Conservation (phyloP, 2,329 filamentous ascomycete species). For the Fusarium robinianum region DNA sequence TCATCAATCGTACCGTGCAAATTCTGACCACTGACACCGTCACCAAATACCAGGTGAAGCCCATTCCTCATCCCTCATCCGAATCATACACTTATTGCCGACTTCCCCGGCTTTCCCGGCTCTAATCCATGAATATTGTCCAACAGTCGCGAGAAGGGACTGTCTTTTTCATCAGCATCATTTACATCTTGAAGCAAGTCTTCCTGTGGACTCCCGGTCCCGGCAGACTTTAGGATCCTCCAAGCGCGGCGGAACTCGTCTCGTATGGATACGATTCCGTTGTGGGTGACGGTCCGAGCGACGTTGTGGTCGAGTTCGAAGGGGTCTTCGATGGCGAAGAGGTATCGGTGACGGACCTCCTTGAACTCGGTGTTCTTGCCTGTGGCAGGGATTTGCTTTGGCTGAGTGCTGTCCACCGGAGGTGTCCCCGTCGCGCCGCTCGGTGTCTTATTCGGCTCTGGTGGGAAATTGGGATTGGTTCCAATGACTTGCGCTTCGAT, state of each 20-base stretch:
- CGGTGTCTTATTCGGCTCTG: too few species aligned
- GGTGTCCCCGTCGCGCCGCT: conserved; percentile 6
- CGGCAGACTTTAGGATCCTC: conserved; percentile 65
- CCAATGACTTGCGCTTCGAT: conserved; percentile 54
- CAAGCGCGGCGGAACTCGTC: conserved; percentile 85
- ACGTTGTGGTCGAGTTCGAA: conserved; percentile 90
- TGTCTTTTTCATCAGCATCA: conserved; percentile 28
- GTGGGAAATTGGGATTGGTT: conserved; percentile 17
- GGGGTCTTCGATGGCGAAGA: conserved; percentile 90
- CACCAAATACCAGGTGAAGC: too few species aligned
- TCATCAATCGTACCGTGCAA: too few species aligned
- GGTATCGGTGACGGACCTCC: conserved; percentile 77
- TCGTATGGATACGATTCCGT: conserved; percentile 78
- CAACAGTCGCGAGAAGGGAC: conserved; percentile 37
- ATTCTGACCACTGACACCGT: too few species aligned
- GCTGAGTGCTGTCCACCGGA: conserved; percentile 3
- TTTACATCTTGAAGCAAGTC: conserved; percentile 59
- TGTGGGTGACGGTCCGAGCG: conserved; percentile 81
- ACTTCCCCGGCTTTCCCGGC: too few species aligned
- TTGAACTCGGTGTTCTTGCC: conserved; percentile 55
- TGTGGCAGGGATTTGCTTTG: conserved; percentile 20
- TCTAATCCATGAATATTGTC: conserved; percentile 43
- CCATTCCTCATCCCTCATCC: conserved; percentile 15
- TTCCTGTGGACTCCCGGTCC: conserved; percentile 49
- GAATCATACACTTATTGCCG: conserved; percentile 24